phyloP scores from a whole-genome alignment of 1,284 basidiomycete species.

The Malassezia dermatis region DNA sequence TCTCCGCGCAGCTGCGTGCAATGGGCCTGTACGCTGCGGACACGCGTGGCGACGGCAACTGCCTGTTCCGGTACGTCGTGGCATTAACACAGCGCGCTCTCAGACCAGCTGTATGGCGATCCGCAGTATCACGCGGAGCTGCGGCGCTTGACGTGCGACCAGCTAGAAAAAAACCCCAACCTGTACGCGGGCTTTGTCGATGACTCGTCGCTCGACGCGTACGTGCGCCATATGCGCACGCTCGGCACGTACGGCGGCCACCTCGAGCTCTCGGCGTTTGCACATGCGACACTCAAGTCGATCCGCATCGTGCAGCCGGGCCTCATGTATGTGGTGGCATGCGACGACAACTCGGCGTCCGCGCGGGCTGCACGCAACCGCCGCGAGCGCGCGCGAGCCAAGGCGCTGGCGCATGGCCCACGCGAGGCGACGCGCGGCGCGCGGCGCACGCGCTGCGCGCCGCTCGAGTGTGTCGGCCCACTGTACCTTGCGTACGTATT shows the following conservation, averaged over 20 bases:
- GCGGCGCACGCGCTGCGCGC: not conserved
- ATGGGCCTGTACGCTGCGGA: slow-evolving; percentile 45
- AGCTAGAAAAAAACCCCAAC: slow-evolving; percentile 61
- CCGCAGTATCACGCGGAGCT: slow-evolving; percentile 62
- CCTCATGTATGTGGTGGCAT: slow-evolving; percentile 42
- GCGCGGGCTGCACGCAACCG: slow-evolving; percentile 21
- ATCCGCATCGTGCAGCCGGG: slow-evolving; percentile 87
- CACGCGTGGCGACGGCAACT: slow-evolving; percentile 45
- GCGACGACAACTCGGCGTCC: slow-evolving; percentile 46
- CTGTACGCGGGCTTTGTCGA: slow-evolving; percentile 80
- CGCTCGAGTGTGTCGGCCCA: slow-evolving; percentile 33
- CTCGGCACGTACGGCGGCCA: slow-evolving; percentile 79
- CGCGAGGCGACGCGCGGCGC: slow-evolving; percentile 13
- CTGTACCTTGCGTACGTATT: slow-evolving; percentile 30
- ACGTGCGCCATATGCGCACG: slow-evolving; percentile 38
- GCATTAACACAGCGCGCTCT: slow-evolving; percentile 36
- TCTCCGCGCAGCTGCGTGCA: slow-evolving; percentile 32
- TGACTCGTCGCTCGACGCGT: slow-evolving; percentile 53
- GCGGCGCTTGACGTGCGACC: slow-evolving; percentile 63
- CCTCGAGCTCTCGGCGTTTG: slow-evolving; percentile 77
- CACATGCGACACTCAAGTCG: slow-evolving; percentile 64
- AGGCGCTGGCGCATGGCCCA: not conserved
- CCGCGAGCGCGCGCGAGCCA: slow-evolving; percentile 21
- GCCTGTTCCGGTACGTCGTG: slow-evolving; percentile 34
- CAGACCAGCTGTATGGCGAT: slow-evolving; percentile 62